Percentiles rank a stretch among this genome's conserved stretches.
phyloP scores from a whole-genome alignment of 1,284 basidiomycete species.

The Marasmius oreades region DNA sequence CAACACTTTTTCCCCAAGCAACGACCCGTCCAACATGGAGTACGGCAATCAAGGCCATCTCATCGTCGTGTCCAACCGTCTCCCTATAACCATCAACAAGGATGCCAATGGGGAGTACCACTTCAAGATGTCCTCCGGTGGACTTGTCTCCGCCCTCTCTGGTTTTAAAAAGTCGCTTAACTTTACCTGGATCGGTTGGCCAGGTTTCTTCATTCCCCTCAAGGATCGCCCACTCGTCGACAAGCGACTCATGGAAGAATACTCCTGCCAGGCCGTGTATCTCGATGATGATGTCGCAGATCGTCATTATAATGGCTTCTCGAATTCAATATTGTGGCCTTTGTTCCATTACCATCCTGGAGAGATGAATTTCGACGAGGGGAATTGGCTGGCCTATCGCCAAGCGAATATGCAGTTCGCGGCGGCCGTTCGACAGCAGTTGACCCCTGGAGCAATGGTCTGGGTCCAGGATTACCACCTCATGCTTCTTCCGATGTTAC shows the following conservation, averaged over 20 bases:
- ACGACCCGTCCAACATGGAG: constrained; percentile 29
- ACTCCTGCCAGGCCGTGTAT: constrained; percentile 97
- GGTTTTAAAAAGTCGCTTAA: constrained; percentile 96
- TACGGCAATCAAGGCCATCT: constrained; percentile 60
- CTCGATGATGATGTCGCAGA: constrained; percentile 97
- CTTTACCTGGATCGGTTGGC: constrained; percentile 96
- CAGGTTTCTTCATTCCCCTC: constrained; percentile 84
- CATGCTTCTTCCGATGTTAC: constrained; percentile 95
- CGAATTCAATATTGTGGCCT: constrained; percentile 99
- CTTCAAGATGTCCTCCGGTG: constrained; percentile 97
- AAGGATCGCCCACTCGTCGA: constrained; percentile 87
- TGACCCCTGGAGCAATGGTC: constrained; percentile 87
- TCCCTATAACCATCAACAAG: constrained; percentile 90
- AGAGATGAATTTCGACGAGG: constrained; percentile 99
- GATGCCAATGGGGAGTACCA: constrained; percentile 87
- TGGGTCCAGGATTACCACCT: constrained; percentile 99
- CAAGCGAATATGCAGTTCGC: constrained; percentile 97
- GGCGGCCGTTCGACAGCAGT: constrained; percentile 77
- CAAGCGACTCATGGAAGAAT: constrained; percentile 88
- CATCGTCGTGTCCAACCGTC: constrained; percentile 94
- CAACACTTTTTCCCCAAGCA: constrained; percentile 25
- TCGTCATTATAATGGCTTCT: constrained; percentile 98
- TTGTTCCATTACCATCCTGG: constrained; percentile 99
- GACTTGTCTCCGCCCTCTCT: constrained; percentile 89
- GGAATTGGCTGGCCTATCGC: constrained; percentile 96